Evolutionary conservation across 768 basidiomycete genomes (phyloP).

Genomic region (Serendipita vermifera): DNA sequence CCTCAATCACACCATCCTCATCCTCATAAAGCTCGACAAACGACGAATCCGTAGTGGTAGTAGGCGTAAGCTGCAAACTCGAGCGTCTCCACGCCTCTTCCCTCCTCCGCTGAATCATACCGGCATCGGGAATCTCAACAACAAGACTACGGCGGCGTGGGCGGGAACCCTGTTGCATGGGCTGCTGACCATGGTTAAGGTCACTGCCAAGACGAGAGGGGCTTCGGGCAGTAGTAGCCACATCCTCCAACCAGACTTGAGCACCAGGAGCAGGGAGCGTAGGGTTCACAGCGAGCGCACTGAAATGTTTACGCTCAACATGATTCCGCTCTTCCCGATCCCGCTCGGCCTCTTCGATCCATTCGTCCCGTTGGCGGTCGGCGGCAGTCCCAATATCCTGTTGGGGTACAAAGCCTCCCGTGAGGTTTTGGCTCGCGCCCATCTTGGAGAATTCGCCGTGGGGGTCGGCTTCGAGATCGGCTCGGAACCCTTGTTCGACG

Average conservation of each 20-base stretch:
- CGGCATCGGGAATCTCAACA: slow-evolving; percentile 3
- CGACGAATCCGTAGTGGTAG: slow-evolving; percentile 31
- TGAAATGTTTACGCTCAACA: slow-evolving; percentile 26
- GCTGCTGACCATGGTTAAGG: slow-evolving; percentile 19
- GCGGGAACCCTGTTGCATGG: slow-evolving; percentile 11
- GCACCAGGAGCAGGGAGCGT: slow-evolving; percentile 46
- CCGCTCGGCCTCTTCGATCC: slow-evolving; percentile 36
- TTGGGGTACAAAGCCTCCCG: slow-evolving; percentile 32
- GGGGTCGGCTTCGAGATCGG: slow-evolving; percentile 44
- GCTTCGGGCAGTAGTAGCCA: slow-evolving; percentile 25
- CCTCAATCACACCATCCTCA: slow-evolving; percentile 24
- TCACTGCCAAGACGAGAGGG: slow-evolving; percentile 20
- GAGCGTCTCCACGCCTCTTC: slow-evolving; percentile 13
- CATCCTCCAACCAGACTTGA: slow-evolving; percentile 84
- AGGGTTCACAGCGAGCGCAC: slow-evolving; percentile 29
- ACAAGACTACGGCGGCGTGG: slow-evolving; percentile 6
- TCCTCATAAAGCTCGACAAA: slow-evolving; percentile 36
- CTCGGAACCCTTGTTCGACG: slow-evolving; percentile 77
- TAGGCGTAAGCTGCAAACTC: slow-evolving; percentile 58
- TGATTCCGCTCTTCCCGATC: slow-evolving; percentile 22
- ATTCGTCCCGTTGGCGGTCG: slow-evolving; percentile 31
- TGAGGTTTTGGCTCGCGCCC: slow-evolving; percentile 41
- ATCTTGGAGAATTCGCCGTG: slow-evolving; percentile 62
- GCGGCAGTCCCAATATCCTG: slow-evolving; percentile 21
- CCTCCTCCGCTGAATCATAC: neutral